These are phyloP conservation scores for Diaporthe batatas DNA, from an alignment of 2,329 filamentous ascomycete genomes.

Conservation along the genomic window DNA sequence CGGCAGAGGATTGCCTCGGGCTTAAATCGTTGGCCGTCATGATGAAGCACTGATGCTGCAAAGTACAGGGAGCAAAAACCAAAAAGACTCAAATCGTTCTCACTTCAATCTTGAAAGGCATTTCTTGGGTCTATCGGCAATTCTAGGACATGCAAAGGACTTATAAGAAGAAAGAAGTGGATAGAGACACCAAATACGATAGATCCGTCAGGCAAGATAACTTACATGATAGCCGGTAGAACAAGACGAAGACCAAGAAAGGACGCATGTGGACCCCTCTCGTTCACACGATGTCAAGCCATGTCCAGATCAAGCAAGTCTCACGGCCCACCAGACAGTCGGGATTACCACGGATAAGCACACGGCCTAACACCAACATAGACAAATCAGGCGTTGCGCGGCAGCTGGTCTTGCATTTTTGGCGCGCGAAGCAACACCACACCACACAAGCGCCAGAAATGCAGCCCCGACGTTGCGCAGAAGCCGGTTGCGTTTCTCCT, in stretches of 20 bases:
- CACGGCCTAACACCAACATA: not conserved
- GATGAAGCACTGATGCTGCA: not conserved
- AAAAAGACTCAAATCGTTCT: not conserved
- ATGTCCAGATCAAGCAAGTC: not conserved
- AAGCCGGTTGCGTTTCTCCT: not conserved
- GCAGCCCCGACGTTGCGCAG: not conserved
- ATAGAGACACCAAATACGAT: not conserved
- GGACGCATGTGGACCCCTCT: not conserved
- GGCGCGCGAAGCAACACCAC: not conserved
- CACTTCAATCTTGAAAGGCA: not conserved
- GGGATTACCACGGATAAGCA: not conserved
- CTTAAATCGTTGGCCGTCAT: not conserved
- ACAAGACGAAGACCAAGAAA: not conserved
- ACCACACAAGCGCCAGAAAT: not conserved
- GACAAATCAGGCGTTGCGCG: not conserved
- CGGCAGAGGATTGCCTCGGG: not conserved
- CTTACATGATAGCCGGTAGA: not conserved
- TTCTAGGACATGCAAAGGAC: not conserved
- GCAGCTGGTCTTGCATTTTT: not conserved
- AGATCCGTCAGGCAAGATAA: not conserved
- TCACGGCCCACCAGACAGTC: not conserved
- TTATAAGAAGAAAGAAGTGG: not conserved
- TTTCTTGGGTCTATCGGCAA: not conserved
- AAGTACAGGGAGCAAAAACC: not conserved
- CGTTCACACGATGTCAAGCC: slow-evolving; percentile 9